Percentiles rank a stretch among this genome's conserved stretches.
These are phyloP conservation scores for Amaranthus hypochondriacus DNA, from an alignment of 148 eudicot genomes.

Conservation along the genomic window DNA sequence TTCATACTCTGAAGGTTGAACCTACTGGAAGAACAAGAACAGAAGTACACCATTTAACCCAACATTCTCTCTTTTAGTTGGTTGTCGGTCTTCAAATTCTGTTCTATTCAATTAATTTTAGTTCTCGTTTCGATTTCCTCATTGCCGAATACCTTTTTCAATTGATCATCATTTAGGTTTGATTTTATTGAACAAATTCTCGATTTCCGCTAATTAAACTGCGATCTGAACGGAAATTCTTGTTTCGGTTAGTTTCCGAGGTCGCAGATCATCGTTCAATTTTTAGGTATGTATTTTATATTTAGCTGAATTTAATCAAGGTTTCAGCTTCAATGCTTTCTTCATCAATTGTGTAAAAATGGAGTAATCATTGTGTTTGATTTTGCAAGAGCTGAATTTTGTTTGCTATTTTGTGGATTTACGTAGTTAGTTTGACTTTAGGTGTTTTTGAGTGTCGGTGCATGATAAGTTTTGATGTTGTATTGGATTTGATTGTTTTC, in stretches of 20 bases:
- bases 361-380: neutral
- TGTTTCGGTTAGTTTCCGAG: neutral
- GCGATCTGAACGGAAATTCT: slow-evolving; percentile 23
- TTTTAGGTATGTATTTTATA: slow-evolving; percentile 13
- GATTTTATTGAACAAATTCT: neutral
- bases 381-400: slow-evolving; percentile 21
- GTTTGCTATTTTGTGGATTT: neutral
- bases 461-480: neutral
- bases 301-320: neutral
- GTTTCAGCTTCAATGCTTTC: neutral
- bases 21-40: neutral
- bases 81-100: slow-evolving; percentile 7
- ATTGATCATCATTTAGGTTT: neutral
- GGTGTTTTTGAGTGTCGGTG: slow-evolving; percentile 5
- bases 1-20: neutral
- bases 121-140: neutral
- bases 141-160: neutral
- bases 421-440: neutral
- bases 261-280: neutral
- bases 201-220: slow-evolving; percentile 2
- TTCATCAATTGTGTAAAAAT: slow-evolving; percentile 10
- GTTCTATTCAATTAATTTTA: neutral
- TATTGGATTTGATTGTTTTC: neutral
- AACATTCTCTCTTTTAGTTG: neutral
- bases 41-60: slow-evolving; percentile 1